phyloP scores from a whole-genome alignment of 2,329 filamentous ascomycete genomes.

The Pestalotiopsis sp. region DNA sequence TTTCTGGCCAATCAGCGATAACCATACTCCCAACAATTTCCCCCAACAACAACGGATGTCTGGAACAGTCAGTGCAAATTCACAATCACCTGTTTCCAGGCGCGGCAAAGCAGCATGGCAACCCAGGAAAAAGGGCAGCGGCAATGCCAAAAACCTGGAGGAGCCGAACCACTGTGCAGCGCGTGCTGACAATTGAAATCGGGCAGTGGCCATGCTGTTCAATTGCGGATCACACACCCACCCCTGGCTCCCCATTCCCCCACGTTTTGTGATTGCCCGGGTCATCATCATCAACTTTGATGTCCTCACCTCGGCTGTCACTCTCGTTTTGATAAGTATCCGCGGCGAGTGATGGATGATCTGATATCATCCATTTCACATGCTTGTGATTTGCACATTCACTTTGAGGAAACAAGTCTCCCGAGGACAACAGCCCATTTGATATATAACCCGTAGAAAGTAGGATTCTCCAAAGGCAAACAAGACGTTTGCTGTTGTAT shows the following conservation, averaged over 20 bases:
- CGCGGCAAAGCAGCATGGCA: background rate
- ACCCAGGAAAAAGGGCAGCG: background rate
- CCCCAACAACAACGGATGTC: constrained; percentile 13
- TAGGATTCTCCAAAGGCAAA: too few relatives aligned
- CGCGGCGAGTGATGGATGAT: background rate
- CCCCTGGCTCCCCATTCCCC: constrained; percentile 4
- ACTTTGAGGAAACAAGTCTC: background rate
- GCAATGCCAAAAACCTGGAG: background rate
- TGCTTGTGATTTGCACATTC: constrained; percentile 2
- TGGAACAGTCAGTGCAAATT: background rate
- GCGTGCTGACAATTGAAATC: background rate
- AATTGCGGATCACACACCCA: background rate
- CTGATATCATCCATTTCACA: background rate
- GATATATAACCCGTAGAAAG: background rate
- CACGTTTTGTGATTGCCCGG: constrained; percentile 4
- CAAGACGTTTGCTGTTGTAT: too few relatives aligned
- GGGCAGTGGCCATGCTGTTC: constrained; percentile 1
- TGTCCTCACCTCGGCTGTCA: constrained; percentile 1
- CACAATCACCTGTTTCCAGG: background rate
- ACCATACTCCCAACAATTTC: constrained; percentile 12
- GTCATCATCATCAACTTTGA: background rate
- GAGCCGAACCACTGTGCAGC: background rate
- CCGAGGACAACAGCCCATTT: background rate
- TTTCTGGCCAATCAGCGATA: constrained; percentile 5
- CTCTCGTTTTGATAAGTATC: background rate